These are phyloP conservation scores for Agrocybe praecox DNA, from an alignment of 768 basidiomycete genomes.

Conservation along the genomic window DNA sequence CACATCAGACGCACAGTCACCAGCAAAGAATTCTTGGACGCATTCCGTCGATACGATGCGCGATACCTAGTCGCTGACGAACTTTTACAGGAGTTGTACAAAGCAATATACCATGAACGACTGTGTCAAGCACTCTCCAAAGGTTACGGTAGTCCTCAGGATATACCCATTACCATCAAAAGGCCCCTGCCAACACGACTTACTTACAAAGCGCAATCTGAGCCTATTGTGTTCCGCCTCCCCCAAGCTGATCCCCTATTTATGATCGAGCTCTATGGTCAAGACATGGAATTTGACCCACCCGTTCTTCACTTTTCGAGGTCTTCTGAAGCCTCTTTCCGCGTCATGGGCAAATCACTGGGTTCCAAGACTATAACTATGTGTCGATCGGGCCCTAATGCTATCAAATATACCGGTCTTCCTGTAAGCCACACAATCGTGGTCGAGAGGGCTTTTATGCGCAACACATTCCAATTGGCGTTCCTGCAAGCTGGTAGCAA, in stretches of 20 bases:
- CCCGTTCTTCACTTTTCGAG: slow-evolving; percentile 78
- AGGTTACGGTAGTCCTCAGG: slow-evolving; percentile 35
- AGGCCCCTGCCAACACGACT: slow-evolving; percentile 75
- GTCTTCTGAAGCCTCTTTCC: slow-evolving; percentile 84
- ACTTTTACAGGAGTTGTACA: slow-evolving; percentile 75
- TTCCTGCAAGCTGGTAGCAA: slow-evolving; percentile 70
- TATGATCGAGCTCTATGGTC: slow-evolving; percentile 81
- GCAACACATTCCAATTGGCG: slow-evolving; percentile 92
- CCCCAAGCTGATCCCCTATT: slow-evolving; percentile 85
- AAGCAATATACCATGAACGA: slow-evolving; percentile 71
- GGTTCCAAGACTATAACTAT: slow-evolving; percentile 85
- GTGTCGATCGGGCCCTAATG: slow-evolving; percentile 82
- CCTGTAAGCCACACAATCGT: slow-evolving; percentile 77
- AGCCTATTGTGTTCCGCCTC: slow-evolving; percentile 84
- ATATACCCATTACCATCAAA: slow-evolving; percentile 69
- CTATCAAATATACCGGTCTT: slow-evolving; percentile 79
- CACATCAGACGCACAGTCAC: slow-evolving; percentile 63
- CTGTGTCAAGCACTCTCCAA: slow-evolving; percentile 70
- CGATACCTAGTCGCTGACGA: slow-evolving; percentile 73
- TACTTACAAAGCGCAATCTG: slow-evolving; percentile 88
- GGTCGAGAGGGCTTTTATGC: slow-evolving; percentile 94
- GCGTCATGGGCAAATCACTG: slow-evolving; percentile 83
- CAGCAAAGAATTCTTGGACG: slow-evolving; percentile 78
- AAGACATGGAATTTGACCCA: slow-evolving; percentile 89
- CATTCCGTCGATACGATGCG: slow-evolving; percentile 80